Evolutionary conservation across 805 yeast genomes (phyloP).

Genomic region (Pichia heedii): DNA sequence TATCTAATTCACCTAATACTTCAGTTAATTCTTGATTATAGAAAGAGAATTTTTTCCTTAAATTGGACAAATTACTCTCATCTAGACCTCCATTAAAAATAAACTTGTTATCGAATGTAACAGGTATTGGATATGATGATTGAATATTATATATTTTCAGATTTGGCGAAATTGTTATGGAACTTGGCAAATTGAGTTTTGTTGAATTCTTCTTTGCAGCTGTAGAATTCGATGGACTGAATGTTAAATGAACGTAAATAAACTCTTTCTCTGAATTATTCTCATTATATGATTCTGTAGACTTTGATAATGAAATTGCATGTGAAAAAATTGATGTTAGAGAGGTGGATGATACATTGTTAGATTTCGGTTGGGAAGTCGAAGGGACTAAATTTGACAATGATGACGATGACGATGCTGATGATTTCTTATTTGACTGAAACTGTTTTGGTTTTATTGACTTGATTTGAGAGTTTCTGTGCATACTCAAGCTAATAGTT

Average conservation of each 20-base stretch:
- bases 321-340: background rate
- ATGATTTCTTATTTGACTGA: background rate
- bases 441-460: conserved; percentile 9
- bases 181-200: conserved; percentile 8
- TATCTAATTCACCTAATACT: conserved; percentile 6
- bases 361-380: background rate
- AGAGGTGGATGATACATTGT: conserved; percentile 1
- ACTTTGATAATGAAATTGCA: background rate
- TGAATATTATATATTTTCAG: conserved; percentile 13
- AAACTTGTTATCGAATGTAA: conserved; percentile 14
- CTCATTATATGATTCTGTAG: background rate
- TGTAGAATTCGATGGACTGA: background rate
- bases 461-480: conserved; percentile 8
- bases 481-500: conserved; percentile 1
- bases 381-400: background rate
- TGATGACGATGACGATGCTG: background rate
- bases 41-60: conserved; percentile 8
- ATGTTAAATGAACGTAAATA: conserved; percentile 5
- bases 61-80: background rate
- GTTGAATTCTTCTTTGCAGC: conserved; percentile 1
- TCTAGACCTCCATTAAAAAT: conserved; percentile 7
- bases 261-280: conserved; percentile 1
- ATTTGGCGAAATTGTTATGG: conserved; percentile 9
- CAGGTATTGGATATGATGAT: conserved; percentile 15
- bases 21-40: conserved; percentile 8